A percentile compares a stretch with the other conserved stretches of the same genome.
Conservation (phyloP, 352 stramenopile genomes). For the Globisporangium barbulae region DNA sequence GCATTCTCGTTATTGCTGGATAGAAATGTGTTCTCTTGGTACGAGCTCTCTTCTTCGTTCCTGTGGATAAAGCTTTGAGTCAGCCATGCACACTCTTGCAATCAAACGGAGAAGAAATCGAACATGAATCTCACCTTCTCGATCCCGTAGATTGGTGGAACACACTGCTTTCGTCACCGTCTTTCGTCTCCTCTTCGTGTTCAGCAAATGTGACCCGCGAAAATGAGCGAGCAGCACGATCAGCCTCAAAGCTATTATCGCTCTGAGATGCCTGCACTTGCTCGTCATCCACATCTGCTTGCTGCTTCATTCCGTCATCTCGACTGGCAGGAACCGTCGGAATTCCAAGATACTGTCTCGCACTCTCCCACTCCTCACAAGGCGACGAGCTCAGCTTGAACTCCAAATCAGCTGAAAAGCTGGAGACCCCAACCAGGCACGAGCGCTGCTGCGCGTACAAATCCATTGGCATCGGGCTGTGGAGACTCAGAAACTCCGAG, state of each 20-base stretch:
- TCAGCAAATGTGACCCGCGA: slow-evolving; percentile 11
- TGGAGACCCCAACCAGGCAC: slow-evolving; percentile 54
- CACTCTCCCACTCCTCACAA: slow-evolving; percentile 39
- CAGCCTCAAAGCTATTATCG: neutral
- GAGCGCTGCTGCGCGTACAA: slow-evolving; percentile 32
- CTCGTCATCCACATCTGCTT: neutral
- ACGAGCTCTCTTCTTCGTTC: neutral
- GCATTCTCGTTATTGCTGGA: neutral
- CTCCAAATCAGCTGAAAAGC: slow-evolving; percentile 49
- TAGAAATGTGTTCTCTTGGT: neutral
- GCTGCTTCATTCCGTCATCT: neutral
- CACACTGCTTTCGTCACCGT: neutral
- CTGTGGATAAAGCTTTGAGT: neutral
- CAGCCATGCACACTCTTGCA: neutral
- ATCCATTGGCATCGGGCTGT: slow-evolving; percentile 30
- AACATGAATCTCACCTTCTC: slow-evolving; percentile 1
- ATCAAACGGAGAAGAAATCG: neutral
- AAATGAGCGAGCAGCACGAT: neutral
- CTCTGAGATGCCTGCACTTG: neutral
- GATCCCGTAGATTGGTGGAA: neutral
- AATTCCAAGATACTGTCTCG: slow-evolving; percentile 31
- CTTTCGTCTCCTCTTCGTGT: neutral
- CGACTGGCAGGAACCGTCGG: slow-evolving; percentile 4
- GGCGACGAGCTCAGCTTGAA: slow-evolving; percentile 30
- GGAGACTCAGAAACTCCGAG: slow-evolving; percentile 12